These are phyloP conservation scores for Bipolaris oryzae DNA, from an alignment of 2,329 filamentous ascomycete species.

Conservation along the genomic window DNA sequence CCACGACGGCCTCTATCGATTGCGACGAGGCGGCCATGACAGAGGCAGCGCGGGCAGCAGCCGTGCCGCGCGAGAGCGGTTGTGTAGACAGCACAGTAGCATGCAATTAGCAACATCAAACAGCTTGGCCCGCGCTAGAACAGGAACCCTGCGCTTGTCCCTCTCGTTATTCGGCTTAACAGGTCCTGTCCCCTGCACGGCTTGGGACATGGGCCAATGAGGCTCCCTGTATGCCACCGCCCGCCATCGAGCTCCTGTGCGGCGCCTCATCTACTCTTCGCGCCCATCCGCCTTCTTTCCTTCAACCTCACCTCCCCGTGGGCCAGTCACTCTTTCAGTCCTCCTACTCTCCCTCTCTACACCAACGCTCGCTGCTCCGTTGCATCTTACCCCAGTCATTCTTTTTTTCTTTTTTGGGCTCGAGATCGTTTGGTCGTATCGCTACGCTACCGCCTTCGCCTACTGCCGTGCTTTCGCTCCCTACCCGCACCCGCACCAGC, in stretches of 20 bases:
- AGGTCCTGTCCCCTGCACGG: slow-evolving; percentile 30
- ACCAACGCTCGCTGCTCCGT: slow-evolving; percentile 28
- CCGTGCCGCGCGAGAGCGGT: background rate
- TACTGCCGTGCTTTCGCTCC: slow-evolving; percentile 19
- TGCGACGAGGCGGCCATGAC: slow-evolving; percentile 4
- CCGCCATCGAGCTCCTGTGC: slow-evolving; percentile 29
- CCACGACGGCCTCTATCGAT: slow-evolving; percentile 15
- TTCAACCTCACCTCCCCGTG: slow-evolving; percentile 40
- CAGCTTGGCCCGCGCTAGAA: slow-evolving; percentile 31
- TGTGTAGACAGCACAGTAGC: background rate
- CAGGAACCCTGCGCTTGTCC: slow-evolving; percentile 12
- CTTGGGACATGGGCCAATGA: slow-evolving; percentile 26
- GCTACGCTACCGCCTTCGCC: slow-evolving; percentile 22
- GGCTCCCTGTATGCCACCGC: slow-evolving; percentile 31
- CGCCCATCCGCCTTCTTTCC: slow-evolving; percentile 35
- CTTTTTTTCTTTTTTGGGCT: slow-evolving; percentile 45
- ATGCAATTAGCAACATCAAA: slow-evolving; percentile 31
- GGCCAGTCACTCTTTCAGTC: slow-evolving; percentile 42
- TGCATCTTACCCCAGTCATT: slow-evolving; percentile 49
- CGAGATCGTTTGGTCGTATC: slow-evolving; percentile 26
- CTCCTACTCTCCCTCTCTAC: slow-evolving; percentile 16
- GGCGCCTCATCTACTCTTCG: slow-evolving; percentile 44
- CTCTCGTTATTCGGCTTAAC: slow-evolving; percentile 22
- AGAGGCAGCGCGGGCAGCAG: background rate
- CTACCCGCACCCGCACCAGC: slow-evolving; percentile 18